Evolutionary conservation across 495 filamentous ascomycete genomes (phyloP), one percentile per base, ranked within the genome.

Genomic region (Xylaria bambusicola): DNA sequence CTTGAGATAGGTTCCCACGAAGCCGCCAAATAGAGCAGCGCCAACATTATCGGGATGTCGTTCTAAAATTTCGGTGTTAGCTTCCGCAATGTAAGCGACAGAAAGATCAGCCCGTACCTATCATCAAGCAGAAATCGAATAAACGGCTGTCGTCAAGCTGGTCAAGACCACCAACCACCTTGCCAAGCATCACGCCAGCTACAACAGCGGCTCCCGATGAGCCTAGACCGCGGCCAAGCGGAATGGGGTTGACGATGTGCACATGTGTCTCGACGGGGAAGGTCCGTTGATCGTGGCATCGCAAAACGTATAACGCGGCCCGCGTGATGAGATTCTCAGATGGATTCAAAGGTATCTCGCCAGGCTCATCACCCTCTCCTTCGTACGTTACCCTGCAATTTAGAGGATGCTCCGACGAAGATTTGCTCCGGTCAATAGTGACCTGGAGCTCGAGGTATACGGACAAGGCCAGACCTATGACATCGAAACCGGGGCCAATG

Each of bases 1-100:
- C 73, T 92, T 95, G 45, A 97, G 81, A 63, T 97, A 97, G 8
- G 92, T 95, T 27, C 94, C 94, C 15, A 97, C 90, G 68, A 98
- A 97, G n/a, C 94, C 94, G 45, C 94, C 94, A 68, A 92, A 97
- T 26, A 97, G 82, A 1, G 93, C 92, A 0, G 94, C 94, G 59
- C 91, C 95, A 31, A 98, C 90, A 65, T 98, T 98, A 76, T 98
- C 94, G 3, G 94, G 94, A 74, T 98, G 94, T 26, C 93, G 86
- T 73, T 98, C 93, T 82, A 52, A 26, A n/a, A 0, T 10, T 66
- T 17, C 42, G 15, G 0, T 24, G 60, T 71, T 62, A 72, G 63
- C 42, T 40, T 45, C 38, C 9, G 41, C 5, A 17, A 56, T 18
- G 29, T 26, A 21, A 50, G 41, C 17, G 18, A 21, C n/a, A 21